Conservation (phyloP, 176 grass and related monocot species). For the Carex myosuroides region DNA sequence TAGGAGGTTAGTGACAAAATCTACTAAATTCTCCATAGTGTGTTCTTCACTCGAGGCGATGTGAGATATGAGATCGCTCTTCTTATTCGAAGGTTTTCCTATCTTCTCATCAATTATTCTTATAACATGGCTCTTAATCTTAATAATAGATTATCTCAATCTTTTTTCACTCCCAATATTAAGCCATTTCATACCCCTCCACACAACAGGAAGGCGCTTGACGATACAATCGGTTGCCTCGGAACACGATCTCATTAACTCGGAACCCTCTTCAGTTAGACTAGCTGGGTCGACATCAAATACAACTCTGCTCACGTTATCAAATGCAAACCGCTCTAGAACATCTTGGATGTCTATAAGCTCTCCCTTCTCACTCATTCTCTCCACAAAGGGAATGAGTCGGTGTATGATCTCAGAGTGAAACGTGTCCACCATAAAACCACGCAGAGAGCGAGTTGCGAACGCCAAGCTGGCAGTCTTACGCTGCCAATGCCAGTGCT, state of each 20-base stretch:
- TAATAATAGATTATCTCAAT: background rate
- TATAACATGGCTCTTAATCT: background rate
- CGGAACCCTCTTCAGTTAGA: conserved; percentile 17
- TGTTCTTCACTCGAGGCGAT: conserved; percentile 12
- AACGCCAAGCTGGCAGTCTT: conserved; percentile 58
- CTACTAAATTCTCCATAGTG: conserved; percentile 4
- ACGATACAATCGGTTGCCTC: conserved; percentile 29
- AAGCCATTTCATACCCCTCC: conserved; percentile 21
- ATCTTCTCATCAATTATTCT: background rate
- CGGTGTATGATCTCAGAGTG: conserved; percentile 27
- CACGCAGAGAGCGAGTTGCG: conserved; percentile 32
- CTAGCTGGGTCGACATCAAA: conserved; percentile 47
- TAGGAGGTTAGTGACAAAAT: conserved; percentile 29
- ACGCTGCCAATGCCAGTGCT: conserved; percentile 54
- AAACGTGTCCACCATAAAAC: conserved; percentile 28
- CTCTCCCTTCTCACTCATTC: background rate
- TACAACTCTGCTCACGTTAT: conserved; percentile 45
- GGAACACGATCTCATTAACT: conserved; percentile 35
- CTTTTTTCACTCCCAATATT: conserved; percentile 1
- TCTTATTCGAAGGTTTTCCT: background rate
- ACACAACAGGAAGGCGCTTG: conserved; percentile 11
- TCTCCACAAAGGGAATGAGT: conserved; percentile 39
- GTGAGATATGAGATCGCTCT: conserved; percentile 20
- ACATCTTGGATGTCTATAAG: conserved; percentile 45
- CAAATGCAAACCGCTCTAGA: conserved; percentile 63